Evolutionary conservation across 441 rosid species (phyloP).

Genomic region (Mallotus japonicus): DNA sequence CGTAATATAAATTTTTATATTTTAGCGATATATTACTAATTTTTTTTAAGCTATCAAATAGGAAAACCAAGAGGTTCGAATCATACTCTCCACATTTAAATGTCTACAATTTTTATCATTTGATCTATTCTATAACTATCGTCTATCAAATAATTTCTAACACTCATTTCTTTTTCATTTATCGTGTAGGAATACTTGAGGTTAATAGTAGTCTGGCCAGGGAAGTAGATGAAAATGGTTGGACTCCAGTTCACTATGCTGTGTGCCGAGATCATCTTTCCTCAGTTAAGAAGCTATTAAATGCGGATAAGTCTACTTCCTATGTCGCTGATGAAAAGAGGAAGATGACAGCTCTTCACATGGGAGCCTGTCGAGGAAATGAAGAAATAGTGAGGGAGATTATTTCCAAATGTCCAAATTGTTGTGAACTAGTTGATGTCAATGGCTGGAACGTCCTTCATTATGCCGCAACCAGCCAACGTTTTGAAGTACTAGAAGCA

Average conservation of each 20-base stretch:
- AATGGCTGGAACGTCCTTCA: constrained; percentile 20
- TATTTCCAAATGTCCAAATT: background rate
- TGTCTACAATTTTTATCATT: too few relatives aligned
- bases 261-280: background rate
- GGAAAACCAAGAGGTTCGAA: too few relatives aligned
- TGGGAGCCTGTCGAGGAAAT: background rate
- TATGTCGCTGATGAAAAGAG: background rate
- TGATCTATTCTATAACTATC: too few relatives aligned
- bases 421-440: background rate
- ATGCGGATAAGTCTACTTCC: background rate
- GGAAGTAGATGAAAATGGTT: constrained; percentile 15
- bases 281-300: background rate
- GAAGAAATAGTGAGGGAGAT: background rate
- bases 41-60: too few relatives aligned
- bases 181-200: background rate
- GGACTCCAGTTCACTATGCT: constrained; percentile 30
- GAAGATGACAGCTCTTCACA: constrained; percentile 22
- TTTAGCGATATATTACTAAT: too few relatives aligned
- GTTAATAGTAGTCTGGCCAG: background rate
- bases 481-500: background rate
- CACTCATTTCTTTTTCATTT: background rate
- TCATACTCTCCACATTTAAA: too few relatives aligned
- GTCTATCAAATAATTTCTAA: too few relatives aligned
- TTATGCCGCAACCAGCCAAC: background rate
- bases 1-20: too few relatives aligned